A percentile compares a stretch with the other conserved stretches of the same genome.
These are phyloP conservation scores for Carex littledalei DNA, from an alignment of 176 grass and related monocot species.

Conservation along the genomic window DNA sequence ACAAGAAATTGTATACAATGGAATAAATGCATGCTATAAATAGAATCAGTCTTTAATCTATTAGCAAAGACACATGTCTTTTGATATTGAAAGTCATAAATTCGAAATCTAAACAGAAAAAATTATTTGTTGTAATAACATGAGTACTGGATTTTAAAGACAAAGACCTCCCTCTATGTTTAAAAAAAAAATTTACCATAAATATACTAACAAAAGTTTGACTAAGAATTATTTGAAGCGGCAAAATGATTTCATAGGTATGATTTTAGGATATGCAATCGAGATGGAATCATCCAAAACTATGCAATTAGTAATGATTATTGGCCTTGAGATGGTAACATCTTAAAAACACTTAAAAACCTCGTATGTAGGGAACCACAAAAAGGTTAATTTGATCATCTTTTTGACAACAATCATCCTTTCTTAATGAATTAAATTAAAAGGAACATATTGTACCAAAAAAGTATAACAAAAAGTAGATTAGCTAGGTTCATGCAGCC, in stretches of 20 bases:
- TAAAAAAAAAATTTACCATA: too few relatives aligned
- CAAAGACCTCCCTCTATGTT: too few relatives aligned
- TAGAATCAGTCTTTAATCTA: too few relatives aligned
- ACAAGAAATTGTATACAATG: not conserved
- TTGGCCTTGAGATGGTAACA: not conserved
- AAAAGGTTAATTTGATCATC: not conserved
- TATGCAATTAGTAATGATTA: not conserved
- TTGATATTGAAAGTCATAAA: too few relatives aligned
- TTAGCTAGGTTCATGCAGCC: not conserved
- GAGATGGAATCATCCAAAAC: not conserved
- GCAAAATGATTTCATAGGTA: not conserved
- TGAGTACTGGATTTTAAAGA: too few relatives aligned
- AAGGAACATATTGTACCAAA: not conserved
- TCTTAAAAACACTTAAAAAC: not conserved
- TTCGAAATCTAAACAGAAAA: too few relatives aligned
- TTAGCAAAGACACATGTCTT: too few relatives aligned
- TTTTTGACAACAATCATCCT: not conserved
- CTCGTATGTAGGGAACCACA: not conserved
- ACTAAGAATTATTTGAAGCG: not conserved
- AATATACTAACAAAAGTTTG: not conserved
- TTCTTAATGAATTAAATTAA: not conserved
- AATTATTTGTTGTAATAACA: too few relatives aligned
- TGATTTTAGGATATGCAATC: not conserved
- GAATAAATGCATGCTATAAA: too few relatives aligned
- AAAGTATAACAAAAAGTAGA: not conserved